Evolutionary conservation across 768 basidiomycete genomes (phyloP), one percentile per base, ranked within the genome.

Genomic region (Dentipellis sp.): DNA sequence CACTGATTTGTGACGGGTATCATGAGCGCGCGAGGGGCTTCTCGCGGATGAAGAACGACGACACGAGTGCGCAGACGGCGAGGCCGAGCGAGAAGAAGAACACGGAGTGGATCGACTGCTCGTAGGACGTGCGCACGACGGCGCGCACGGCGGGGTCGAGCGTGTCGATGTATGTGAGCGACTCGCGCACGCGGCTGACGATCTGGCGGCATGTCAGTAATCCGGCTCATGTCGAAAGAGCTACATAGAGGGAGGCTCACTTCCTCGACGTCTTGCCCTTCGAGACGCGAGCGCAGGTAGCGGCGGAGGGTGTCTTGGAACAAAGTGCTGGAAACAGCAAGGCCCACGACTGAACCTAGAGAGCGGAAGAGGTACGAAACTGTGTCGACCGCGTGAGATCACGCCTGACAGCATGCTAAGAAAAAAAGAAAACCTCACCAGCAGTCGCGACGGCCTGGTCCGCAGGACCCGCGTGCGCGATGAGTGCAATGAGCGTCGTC

Each of bases 301-400:
- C 64, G 68, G 1, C 81, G 73, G 12, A 86, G 70, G 0, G 72
- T 73, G 40, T 72, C 68, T 64, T 84, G 82, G 0, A 81, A 68
- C n/a, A 84, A 62, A 0, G 82, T 78, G 53, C 80, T 82, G 4
- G 78, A 78, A 0, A 80, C 65, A 0, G 82, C 81, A 1, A 84
- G 62, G 1, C 81, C 80, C 21, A 83, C 67, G 8, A 84, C 80
- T 1, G 75, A 75, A 2, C 83, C 83, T 11, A 84, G 64, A 2
- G 82, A 83, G 37, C 83, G 79, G 72, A 84, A 84, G 37, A 86
- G 80, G 64, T 83, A 84, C 0, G 81, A 83, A 1, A 80, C 83
- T 82, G 61, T 7, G 21, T 35, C 50, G 39, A 17, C 10, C 11
- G 10, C 8, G 29, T 48, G 6, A 52, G 56, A 12, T 50, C 10